A percentile compares a stretch with the other conserved stretches of the same genome.
Conservation (phyloP, 2,329 filamentous ascomycete species). For the Paecilomyces dactylethromorphus region DNA sequence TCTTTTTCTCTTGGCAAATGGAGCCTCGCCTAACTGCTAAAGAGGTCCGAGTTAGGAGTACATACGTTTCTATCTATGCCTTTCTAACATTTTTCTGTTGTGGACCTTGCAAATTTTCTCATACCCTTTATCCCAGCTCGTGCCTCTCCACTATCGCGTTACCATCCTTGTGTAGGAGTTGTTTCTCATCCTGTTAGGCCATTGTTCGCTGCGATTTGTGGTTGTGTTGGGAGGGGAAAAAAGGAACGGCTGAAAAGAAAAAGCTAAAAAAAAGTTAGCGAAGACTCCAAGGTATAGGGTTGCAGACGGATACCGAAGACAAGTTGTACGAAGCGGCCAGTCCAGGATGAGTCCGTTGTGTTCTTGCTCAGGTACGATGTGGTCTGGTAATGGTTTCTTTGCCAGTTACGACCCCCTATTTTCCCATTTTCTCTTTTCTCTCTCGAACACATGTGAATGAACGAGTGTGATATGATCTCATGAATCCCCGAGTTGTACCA, state of each 20-base stretch:
- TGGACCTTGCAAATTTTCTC: background rate
- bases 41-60: background rate
- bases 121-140: background rate
- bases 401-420: background rate
- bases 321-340: background rate
- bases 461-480: background rate
- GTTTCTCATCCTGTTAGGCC: background rate
- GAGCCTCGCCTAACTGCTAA: background rate
- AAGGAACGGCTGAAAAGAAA: background rate
- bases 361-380: background rate
- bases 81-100: conserved; percentile 2
- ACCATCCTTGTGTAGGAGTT: background rate
- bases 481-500: background rate
- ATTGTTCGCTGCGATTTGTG: background rate
- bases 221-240: background rate
- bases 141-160: background rate
- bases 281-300: background rate
- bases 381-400: background rate
- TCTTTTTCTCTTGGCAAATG: background rate
- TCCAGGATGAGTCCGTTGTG: background rate
- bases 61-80: conserved; percentile 1
- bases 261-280: background rate
- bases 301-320: background rate
- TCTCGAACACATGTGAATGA: background rate
- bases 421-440: background rate